Percentiles rank a stretch among this genome's conserved stretches.
These are phyloP conservation scores for Immersiella caudata DNA, from an alignment of 495 filamentous ascomycete species.

Conservation along the genomic window DNA sequence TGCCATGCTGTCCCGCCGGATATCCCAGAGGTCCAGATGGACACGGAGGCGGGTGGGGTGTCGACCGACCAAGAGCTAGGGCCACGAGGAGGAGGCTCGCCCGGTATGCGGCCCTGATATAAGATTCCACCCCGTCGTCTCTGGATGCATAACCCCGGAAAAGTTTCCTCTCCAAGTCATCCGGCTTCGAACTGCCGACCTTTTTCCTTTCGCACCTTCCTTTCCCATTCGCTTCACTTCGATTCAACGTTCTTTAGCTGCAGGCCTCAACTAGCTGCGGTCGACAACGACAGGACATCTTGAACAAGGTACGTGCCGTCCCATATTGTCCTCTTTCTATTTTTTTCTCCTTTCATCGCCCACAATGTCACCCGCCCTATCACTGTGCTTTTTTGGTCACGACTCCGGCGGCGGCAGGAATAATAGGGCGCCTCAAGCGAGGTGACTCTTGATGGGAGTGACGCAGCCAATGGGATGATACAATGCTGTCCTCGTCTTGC, in stretches of 20 bases:
- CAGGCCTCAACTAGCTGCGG: conserved; percentile 25
- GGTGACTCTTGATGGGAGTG: background rate
- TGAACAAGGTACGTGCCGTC: conserved; percentile 15
- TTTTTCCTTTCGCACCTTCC: conserved; percentile 14
- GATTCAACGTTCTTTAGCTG: conserved; percentile 16
- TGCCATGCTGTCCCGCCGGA: conserved; percentile 13
- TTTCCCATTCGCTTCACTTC: conserved; percentile 25
- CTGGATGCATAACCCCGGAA: conserved; percentile 24
- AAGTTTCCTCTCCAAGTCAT: conserved; percentile 19
- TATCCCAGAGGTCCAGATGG: conserved; percentile 12
- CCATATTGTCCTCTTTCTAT: background rate
- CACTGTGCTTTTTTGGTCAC: background rate
- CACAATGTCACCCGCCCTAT: background rate
- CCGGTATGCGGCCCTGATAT: conserved; percentile 26
- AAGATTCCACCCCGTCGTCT: conserved; percentile 29
- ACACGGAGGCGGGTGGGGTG: conserved; percentile 23
- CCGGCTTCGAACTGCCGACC: conserved; percentile 10
- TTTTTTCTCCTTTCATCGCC: conserved; percentile 1
- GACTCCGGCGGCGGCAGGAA: background rate
- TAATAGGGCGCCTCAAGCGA: conserved; percentile 2
- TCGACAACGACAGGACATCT: conserved; percentile 1
- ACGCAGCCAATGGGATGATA: background rate
- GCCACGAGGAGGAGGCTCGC: conserved; percentile 2
- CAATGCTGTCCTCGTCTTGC: background rate
- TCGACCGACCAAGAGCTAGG: conserved; percentile 2